Evolutionary conservation across 345 rosid genomes (phyloP).

Genomic region (Citrus cavaleriei): DNA sequence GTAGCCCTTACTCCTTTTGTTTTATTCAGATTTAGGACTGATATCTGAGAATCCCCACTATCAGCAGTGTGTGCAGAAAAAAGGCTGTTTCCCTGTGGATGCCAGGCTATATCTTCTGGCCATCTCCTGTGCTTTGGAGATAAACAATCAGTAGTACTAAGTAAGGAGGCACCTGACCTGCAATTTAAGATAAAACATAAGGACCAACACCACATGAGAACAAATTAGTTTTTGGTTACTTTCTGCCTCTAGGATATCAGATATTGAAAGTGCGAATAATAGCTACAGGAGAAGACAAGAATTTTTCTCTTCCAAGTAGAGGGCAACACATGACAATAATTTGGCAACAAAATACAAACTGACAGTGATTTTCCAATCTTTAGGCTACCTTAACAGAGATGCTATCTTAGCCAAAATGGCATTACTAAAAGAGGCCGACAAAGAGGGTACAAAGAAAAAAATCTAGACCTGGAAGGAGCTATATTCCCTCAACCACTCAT

Average conservation of each 20-base stretch:
- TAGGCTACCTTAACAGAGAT: not conserved
- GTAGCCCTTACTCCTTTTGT: conserved; percentile 54
- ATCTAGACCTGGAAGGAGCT: not conserved
- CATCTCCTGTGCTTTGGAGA: conserved; percentile 76
- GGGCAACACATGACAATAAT: not conserved
- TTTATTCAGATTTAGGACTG: conserved; percentile 65
- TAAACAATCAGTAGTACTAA: conserved; percentile 57
- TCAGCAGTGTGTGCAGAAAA: conserved; percentile 71
- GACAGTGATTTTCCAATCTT: not conserved
- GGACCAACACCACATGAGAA: not conserved
- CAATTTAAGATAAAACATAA: conserved; percentile 14
- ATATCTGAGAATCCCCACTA: conserved; percentile 79
- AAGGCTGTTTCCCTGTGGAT: conserved; percentile 73
- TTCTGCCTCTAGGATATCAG: not conserved
- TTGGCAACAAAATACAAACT: not conserved
- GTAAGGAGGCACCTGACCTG: conserved; percentile 76
- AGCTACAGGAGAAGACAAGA: not conserved
- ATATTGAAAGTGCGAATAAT: not conserved
- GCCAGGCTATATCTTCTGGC: conserved; percentile 97
- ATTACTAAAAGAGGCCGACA: not conserved
- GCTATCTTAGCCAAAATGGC: not conserved
- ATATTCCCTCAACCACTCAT: not conserved
- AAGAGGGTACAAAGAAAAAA: not conserved
- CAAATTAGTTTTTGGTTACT: conserved; percentile 3
- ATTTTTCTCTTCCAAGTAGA: not conserved